phyloP scores from a whole-genome alignment of 495 filamentous ascomycete genomes.

The Chaetomium cochliodes region DNA sequence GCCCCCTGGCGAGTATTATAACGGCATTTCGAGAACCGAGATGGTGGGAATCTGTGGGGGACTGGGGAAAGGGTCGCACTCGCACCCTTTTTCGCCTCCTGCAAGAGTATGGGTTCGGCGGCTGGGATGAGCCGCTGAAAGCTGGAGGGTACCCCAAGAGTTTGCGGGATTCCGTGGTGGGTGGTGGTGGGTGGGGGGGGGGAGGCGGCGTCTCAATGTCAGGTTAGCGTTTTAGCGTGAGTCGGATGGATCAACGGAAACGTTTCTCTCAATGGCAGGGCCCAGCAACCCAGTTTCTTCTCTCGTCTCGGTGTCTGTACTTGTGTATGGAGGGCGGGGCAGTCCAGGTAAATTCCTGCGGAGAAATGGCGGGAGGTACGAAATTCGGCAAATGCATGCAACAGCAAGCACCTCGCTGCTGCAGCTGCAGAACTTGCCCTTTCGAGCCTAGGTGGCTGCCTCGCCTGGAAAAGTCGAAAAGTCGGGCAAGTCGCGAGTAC shows the following conservation, averaged over 20 bases:
- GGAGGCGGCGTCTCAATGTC: conserved; percentile 2
- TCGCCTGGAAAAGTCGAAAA: background rate
- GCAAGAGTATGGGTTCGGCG: conserved; percentile 18
- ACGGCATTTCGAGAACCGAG: conserved; percentile 18
- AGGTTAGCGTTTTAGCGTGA: conserved; percentile 10
- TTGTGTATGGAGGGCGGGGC: conserved; percentile 24
- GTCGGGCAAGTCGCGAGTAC: conserved; percentile 6
- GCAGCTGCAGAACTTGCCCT: background rate
- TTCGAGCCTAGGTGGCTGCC: background rate
- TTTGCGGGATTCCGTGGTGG: conserved; percentile 20
- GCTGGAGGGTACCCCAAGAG: conserved; percentile 26
- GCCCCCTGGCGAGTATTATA: conserved; percentile 23
- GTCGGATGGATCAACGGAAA: conserved; percentile 21
- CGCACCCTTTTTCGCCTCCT: conserved; percentile 12
- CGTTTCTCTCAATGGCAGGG: conserved; percentile 6
- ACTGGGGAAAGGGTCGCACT: background rate
- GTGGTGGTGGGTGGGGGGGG: too few relatives aligned
- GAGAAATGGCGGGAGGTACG: conserved; percentile 5
- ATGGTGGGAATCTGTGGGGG: conserved; percentile 7
- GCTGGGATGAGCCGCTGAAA: conserved; percentile 16
- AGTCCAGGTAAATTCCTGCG: conserved; percentile 3
- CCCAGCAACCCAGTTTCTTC: background rate
- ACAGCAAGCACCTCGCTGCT: background rate
- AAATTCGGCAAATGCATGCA: conserved; percentile 19
- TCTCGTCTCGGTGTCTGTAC: background rate